phyloP scores from a whole-genome alignment of 2,329 filamentous ascomycete species.

The Colletotrichum sp. region DNA sequence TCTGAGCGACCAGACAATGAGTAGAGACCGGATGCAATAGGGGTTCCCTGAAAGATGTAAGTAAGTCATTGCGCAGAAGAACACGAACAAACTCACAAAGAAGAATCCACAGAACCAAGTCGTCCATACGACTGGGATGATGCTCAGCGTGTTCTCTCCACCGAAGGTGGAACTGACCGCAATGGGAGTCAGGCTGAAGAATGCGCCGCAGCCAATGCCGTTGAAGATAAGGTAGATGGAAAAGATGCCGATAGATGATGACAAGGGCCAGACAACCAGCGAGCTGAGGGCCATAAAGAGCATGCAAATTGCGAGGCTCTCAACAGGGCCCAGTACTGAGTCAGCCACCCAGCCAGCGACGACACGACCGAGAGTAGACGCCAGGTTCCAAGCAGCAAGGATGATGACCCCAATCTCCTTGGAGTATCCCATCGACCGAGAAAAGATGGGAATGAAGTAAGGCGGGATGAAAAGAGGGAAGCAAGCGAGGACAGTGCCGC shows the following conservation, averaged over 20 bases:
- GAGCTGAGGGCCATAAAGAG: slow-evolving; percentile 28
- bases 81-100: slow-evolving; percentile 23
- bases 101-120: slow-evolving; percentile 32
- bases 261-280: slow-evolving; percentile 30
- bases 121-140: slow-evolving; percentile 30
- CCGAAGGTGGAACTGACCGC: slow-evolving; percentile 27
- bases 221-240: slow-evolving; percentile 28
- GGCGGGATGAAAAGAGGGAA: slow-evolving; percentile 31
- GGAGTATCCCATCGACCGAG: slow-evolving; percentile 25
- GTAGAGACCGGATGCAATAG: slow-evolving; percentile 30
- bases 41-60: slow-evolving; percentile 24
- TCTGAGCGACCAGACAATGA: slow-evolving; percentile 22
- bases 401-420: slow-evolving; percentile 24
- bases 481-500: slow-evolving; percentile 26
- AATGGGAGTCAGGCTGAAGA: slow-evolving; percentile 31
- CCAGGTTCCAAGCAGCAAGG: slow-evolving; percentile 30
- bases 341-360: slow-evolving; percentile 29
- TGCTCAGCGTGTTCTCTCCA: slow-evolving; percentile 25
- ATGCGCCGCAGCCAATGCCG: slow-evolving; percentile 31
- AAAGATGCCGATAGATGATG: slow-evolving; percentile 25
- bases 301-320: slow-evolving; percentile 29
- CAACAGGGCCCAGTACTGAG: slow-evolving; percentile 28
- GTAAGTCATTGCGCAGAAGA: rapidly evolving
- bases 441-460: slow-evolving; percentile 32
- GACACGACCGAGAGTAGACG: slow-evolving; percentile 29